Base-by-base conservation (phyloP, 1,284 basidiomycete species). In the Ceratobasidium papillatum region DNA sequence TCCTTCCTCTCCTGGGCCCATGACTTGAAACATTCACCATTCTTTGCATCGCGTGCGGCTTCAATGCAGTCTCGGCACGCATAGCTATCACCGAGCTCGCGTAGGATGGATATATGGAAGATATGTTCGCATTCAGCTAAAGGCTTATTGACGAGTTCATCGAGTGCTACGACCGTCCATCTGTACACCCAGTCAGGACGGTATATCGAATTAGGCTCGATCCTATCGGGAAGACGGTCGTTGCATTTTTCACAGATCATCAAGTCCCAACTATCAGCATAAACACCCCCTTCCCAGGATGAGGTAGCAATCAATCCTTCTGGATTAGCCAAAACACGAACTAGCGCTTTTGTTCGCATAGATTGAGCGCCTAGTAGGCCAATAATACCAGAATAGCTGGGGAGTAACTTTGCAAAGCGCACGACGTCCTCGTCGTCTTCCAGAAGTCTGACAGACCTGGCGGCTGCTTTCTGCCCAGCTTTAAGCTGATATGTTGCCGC, bases 281-380 rank as follows among this genome's bases (percentile, higher is more conserved):
- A 9, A 58, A 34, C 3, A 14, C 32, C 54, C 14, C 54, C 25
- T 19, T 19, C 30, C 12, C 3, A 4, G 1, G 4, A 34, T 34
- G 54, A 19, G 7, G 22, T 32, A 36, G 25, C 14, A 4, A 34
- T 4, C 4, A 32, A 32, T 12, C 27, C 3, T 17, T 14, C 30
- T 8, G 5, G 32, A 19, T 32, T 17, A 3, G 30, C 32, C 14
- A 58, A 19, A 3, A 58, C 27, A 9, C 4, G 12, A 14, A 34
- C 51, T 61, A 61, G 19, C 2, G 56, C 38, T 17, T 71, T n/a
- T n/a, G n/a, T 22, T 3, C 68, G 52, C 25, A 30, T 38, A 17
- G 32, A 17, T 30, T 71, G 68, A 17, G 56, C 45, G n/a, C 68
- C 68, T 5, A 71, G 14, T 12, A 71, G 19, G 8, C 68, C 68